Evolutionary conservation across 1,284 basidiomycete species (phyloP).

Genomic region (Waitea zeae): DNA sequence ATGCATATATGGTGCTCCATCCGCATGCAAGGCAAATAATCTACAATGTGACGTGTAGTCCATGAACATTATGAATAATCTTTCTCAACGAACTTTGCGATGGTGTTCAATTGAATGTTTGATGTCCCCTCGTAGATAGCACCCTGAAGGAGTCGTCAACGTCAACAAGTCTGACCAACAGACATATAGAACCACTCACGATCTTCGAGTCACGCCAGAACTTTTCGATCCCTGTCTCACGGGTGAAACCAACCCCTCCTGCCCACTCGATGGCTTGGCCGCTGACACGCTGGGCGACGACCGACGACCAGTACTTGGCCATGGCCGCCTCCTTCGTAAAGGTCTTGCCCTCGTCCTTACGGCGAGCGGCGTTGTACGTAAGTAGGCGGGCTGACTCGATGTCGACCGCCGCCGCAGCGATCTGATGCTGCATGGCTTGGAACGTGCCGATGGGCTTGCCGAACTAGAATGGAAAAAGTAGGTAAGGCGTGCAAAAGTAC

Average conservation of each 20-base stretch:
- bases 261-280: slow-evolving; percentile 94
- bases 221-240: slow-evolving; percentile 91
- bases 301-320: slow-evolving; percentile 85
- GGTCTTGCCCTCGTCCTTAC: slow-evolving; percentile 75
- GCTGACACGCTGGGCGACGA: slow-evolving; percentile 78
- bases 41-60: too few species aligned
- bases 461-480: too few species aligned
- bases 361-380: slow-evolving; percentile 92
- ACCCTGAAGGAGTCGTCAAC: slow-evolving; percentile 26
- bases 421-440: slow-evolving; percentile 95
- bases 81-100: slow-evolving; percentile 83
- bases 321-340: slow-evolving; percentile 95
- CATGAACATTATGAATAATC: slow-evolving; percentile 38
- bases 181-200: slow-evolving; percentile 26
- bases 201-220: slow-evolving; percentile 93
- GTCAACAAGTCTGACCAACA: not conserved
- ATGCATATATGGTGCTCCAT: not conserved
- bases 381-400: slow-evolving; percentile 87
- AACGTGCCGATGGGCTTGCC: slow-evolving; percentile 84
- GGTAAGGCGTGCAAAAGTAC: too few species aligned
- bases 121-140: slow-evolving; percentile 94
- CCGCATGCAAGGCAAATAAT: not conserved
- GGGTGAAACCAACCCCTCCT: slow-evolving; percentile 88
- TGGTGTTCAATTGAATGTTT: slow-evolving; percentile 94
- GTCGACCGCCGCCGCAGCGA: slow-evolving; percentile 76